Percentiles rank a stretch among this genome's conserved stretches.
Conservation (phyloP, 1,284 basidiomycete genomes). For the Rhodotorula sp. region DNA sequence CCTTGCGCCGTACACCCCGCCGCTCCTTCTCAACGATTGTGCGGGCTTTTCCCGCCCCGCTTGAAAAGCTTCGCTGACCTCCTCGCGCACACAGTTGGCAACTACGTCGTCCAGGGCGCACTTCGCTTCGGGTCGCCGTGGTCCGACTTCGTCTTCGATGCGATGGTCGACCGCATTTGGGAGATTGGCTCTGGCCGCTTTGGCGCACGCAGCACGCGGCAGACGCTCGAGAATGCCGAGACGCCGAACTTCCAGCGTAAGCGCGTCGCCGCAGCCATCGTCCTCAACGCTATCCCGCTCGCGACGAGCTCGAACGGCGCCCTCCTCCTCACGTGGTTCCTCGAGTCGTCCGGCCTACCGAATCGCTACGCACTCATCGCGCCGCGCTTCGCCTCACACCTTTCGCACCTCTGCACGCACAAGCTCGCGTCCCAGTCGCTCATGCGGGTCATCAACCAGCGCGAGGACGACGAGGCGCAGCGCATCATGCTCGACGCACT, state of each 20-base stretch:
- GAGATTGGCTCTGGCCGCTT: constrained; percentile 66
- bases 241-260: constrained; percentile 68
- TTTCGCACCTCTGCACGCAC: constrained; percentile 95
- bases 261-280: constrained; percentile 88
- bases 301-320: constrained; percentile 98
- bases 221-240: constrained; percentile 86
- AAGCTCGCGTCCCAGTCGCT: constrained; percentile 95
- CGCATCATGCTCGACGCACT: constrained; percentile 49
- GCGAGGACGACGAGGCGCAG: constrained; percentile 48
- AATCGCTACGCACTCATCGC: constrained; percentile 90
- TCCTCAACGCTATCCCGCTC: constrained; percentile 95
- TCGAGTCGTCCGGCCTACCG: constrained; percentile 89
- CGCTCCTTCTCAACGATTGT: constrained; percentile 67
- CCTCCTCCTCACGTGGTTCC: constrained; percentile 90
- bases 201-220: constrained; percentile 95
- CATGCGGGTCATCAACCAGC: constrained; percentile 61
- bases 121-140: constrained; percentile 84
- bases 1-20: constrained; percentile 86
- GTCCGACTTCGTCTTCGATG: constrained; percentile 96
- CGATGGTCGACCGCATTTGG: constrained; percentile 98
- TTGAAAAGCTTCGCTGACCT: neutral
- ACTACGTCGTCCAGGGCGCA: constrained; percentile 96
- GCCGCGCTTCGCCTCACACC: constrained; percentile 91
- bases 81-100: constrained; percentile 76
- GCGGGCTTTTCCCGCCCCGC: neutral